Conservation (phyloP, 192 early-diverging fungal genomes). For the Piromyces finnis region DNA sequence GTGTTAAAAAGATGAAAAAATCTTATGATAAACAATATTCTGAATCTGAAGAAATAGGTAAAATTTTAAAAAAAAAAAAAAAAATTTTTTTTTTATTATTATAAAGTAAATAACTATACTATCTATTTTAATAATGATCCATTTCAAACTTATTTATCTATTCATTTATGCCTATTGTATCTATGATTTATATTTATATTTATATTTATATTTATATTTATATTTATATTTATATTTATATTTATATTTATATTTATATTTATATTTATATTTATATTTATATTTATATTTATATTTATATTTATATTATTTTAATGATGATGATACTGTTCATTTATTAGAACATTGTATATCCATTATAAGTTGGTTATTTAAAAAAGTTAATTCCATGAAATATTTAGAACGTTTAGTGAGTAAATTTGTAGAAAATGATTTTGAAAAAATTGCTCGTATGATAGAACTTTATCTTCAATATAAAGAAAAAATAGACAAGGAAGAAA, state of each 20-base stretch:
- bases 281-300: background rate
- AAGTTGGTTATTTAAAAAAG: conserved; percentile 52
- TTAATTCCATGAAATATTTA: conserved; percentile 35
- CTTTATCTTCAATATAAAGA: conserved; percentile 48
- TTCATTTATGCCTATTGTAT: no score
- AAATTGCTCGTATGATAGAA: conserved; percentile 67
- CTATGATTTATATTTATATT: no score
- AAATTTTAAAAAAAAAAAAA: no score
- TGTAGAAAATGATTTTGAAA: conserved; percentile 54
- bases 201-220: background rate
- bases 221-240: background rate
- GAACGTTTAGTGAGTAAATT: conserved; percentile 71
- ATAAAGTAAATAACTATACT: no score
- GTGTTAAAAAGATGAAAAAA: conserved; percentile 58
- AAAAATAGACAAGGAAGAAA: conserved; percentile 34
- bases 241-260: background rate
- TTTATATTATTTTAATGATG: background rate
- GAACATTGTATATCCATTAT: conserved; percentile 78
- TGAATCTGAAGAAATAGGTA: conserved; percentile 65
- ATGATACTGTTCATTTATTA: conserved; percentile 2
- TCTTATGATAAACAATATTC: conserved; percentile 49
- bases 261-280: background rate
- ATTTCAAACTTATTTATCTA: no score
- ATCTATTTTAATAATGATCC: no score
- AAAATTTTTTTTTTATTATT: no score